Conservation (phyloP, 2,329 filamentous ascomycete species). For the Penicillium occitanis region DNA sequence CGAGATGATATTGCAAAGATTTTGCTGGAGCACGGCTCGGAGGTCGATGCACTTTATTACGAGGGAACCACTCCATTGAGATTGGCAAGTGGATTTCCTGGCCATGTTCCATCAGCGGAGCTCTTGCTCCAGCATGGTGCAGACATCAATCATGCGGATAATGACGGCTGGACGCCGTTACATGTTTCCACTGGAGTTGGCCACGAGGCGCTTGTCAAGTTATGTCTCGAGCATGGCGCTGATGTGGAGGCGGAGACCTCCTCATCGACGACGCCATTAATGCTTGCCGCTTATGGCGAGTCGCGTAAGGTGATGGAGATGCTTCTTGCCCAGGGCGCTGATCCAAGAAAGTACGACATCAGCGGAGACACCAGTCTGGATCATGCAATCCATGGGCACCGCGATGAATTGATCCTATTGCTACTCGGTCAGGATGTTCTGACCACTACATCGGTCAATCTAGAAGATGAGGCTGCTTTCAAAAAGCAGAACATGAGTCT, state of each 20-base stretch:
- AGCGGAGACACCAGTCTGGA: neutral
- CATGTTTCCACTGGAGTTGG: neutral
- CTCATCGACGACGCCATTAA: neutral
- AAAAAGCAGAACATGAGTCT: neutral
- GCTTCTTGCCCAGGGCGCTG: neutral
- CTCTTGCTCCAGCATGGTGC: neutral
- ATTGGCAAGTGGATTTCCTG: neutral
- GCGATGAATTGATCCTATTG: neutral
- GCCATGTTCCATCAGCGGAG: neutral
- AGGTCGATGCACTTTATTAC: neutral
- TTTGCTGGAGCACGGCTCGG: neutral
- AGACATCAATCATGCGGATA: neutral
- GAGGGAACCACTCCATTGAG: neutral
- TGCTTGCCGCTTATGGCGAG: neutral
- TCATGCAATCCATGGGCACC: neutral
- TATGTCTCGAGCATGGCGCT: neutral
- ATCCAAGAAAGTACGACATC: neutral
- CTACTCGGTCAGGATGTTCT: neutral
- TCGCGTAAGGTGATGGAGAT: neutral
- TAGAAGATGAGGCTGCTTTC: neutral
- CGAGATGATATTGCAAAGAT: neutral
- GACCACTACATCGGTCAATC: neutral
- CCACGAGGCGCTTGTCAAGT: neutral
- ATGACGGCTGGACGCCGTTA: neutral
- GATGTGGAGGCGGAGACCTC: neutral